phyloP scores from a whole-genome alignment of 345 rosid genomes.

The Conringia planisiliqua region DNA sequence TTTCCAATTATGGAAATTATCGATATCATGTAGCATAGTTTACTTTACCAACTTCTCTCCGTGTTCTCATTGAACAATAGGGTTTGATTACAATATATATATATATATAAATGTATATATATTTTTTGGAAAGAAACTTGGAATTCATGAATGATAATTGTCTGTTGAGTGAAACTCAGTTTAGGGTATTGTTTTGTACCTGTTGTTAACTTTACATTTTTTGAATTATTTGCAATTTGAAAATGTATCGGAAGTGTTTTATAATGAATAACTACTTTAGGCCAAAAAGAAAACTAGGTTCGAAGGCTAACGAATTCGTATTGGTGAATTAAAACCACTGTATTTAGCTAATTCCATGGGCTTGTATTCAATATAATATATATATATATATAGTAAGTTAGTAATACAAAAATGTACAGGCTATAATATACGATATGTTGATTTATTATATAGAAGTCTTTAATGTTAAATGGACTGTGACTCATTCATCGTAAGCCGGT shows the following conservation, averaged over 20 bases:
- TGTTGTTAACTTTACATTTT: not conserved
- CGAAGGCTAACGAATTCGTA: not conserved
- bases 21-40: constrained; percentile 6
- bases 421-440: not conserved
- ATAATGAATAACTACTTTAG: not conserved
- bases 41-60: not conserved
- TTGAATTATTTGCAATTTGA: not conserved
- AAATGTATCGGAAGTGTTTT: not conserved
- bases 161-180: not conserved
- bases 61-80: not conserved
- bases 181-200: not conserved
- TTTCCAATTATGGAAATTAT: not conserved
- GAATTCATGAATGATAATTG: not conserved
- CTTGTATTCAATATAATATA: not conserved
- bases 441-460: not conserved
- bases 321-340: not conserved
- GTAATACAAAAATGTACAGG: not conserved
- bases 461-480: not conserved
- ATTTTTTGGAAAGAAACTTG: not conserved
- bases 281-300: not conserved
- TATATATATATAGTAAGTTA: not conserved
- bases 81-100: no score
- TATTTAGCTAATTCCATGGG: not conserved
- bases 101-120: no score
- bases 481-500: constrained; percentile 15